phyloP scores from a whole-genome alignment of 148 eudicot species.

The Arctostaphylos glauca region DNA sequence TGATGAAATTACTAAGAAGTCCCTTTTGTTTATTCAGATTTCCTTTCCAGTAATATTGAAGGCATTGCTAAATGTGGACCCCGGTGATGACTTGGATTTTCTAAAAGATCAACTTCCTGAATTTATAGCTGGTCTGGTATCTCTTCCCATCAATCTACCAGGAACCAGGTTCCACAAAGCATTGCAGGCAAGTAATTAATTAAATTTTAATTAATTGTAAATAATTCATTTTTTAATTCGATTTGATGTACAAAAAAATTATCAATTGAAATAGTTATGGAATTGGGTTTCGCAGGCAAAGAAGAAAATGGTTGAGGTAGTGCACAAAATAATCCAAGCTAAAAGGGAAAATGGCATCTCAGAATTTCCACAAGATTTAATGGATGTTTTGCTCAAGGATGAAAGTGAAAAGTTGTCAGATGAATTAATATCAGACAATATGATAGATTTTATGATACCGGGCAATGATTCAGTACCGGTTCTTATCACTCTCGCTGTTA shows the following conservation, averaged over 20 bases:
- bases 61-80: constrained; percentile 77
- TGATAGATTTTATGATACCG: constrained; percentile 95
- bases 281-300: constrained; percentile 52
- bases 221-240: too few species aligned
- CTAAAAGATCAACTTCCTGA: constrained; percentile 66
- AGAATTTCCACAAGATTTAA: constrained; percentile 51
- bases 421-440: constrained; percentile 73
- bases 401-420: constrained; percentile 67
- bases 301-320: constrained; percentile 70
- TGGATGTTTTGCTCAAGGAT: constrained; percentile 67
- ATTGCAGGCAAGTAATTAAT: constrained; percentile 56
- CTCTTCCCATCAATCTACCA: constrained; percentile 76
- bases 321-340: constrained; percentile 50
- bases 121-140: constrained; percentile 90
- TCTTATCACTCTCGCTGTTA: constrained; percentile 75
- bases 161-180: constrained; percentile 77
- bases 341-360: constrained; percentile 34
- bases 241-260: background rate
- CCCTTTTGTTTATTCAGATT: constrained; percentile 43
- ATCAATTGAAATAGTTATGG: background rate
- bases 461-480: constrained; percentile 94
- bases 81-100: constrained; percentile 72
- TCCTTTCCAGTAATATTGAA: constrained; percentile 91
- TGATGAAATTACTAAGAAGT: too few species aligned
- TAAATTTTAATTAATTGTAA: too few species aligned